Base-by-base conservation (phyloP, 2,329 filamentous ascomycete genomes). In the Cladophialophora exuberans region DNA sequence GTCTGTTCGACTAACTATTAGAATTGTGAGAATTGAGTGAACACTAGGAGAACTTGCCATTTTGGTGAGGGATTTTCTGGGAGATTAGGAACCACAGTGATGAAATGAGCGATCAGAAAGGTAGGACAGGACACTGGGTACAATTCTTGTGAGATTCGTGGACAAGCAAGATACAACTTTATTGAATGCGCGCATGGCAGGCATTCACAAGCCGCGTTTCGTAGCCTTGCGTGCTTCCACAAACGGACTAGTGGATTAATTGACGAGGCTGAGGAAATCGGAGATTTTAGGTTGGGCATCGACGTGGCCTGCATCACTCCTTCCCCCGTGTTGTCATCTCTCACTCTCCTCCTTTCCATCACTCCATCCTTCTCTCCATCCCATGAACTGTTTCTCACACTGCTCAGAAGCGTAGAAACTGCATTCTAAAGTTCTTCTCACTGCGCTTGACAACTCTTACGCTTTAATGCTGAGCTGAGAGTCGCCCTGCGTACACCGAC, bases 1-100 rank as follows among this genome's bases (percentile, higher is more conserved):
- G 94, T 99, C 94, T 99, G 59, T 23, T 44, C 31, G 38, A 26
- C 22, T 31, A 9, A 26, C 25, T 38, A 23, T 52, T 48, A 53
- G 54, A 25, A 28, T 31, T 18, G 7, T 26, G 13, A 15, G 13
- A 45, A 20, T 22, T 10, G 28, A 41, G 25, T 17, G 35, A 15
- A 15, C 23, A 7, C 20, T 31, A 18, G n/a, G 22, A 20, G 11
- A 11, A 33, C 28, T 25, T 17, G 43, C 46, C 46, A 49, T 49
- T 6, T 22, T 25, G 18, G 22, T 22, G 9, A 15, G 26, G 39
- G 26, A 22, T 22, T 42, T 22, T 42, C 20, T n/a, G 13, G 22
- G 35, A 31, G 4, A 11, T 18, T 45, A 1, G 20, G 17, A 26
- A 45, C 4, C 6, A 15, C 11, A 17, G 23, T 1, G 11, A 15